These are phyloP conservation scores for Calocybe gangraenosa DNA, from an alignment of 768 basidiomycete genomes.

Conservation along the genomic window DNA sequence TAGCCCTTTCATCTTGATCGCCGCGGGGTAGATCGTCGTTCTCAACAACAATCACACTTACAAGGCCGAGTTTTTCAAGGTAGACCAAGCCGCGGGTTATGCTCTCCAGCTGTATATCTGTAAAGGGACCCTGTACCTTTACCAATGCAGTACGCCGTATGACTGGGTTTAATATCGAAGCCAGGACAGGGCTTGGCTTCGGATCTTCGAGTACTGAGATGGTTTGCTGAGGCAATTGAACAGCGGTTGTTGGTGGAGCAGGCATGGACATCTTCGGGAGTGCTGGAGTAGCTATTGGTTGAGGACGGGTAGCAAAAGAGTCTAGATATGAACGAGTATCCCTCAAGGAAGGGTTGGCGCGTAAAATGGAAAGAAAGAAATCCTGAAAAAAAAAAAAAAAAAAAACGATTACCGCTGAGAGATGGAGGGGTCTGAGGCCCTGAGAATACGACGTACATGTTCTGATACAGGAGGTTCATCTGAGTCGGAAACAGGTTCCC, in stretches of 20 bases:
- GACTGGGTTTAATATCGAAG: conserved; percentile 82
- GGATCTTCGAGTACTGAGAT: conserved; percentile 31
- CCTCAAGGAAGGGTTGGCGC: conserved; percentile 86
- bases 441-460: conserved; percentile 35
- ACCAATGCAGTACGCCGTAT: conserved; percentile 87
- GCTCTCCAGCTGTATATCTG: conserved; percentile 88
- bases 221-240: conserved; percentile 26
- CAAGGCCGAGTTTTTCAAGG: conserved; percentile 91
- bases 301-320: conserved; percentile 76
- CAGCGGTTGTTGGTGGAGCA: conserved; percentile 22
- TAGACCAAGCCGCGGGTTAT: conserved; percentile 92
- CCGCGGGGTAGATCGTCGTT: conserved; percentile 72
- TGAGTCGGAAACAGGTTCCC: conserved; percentile 28
- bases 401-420: conserved; percentile 12
- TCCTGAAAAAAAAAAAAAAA: conserved; percentile 52
- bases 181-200: conserved; percentile 52
- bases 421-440: conserved; percentile 8
- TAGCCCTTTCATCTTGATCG: conserved; percentile 62
- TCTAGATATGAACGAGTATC: conserved; percentile 90
- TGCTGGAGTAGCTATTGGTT: conserved; percentile 25
- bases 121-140: conserved; percentile 95
- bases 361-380: conserved; percentile 92
- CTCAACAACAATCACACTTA: conserved; percentile 94
- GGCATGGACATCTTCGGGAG: conserved; percentile 21
- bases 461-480: conserved; percentile 43